phyloP scores from a whole-genome alignment of 371 early-diverging fungal genomes.

The Phascolomyces articulosus region DNA sequence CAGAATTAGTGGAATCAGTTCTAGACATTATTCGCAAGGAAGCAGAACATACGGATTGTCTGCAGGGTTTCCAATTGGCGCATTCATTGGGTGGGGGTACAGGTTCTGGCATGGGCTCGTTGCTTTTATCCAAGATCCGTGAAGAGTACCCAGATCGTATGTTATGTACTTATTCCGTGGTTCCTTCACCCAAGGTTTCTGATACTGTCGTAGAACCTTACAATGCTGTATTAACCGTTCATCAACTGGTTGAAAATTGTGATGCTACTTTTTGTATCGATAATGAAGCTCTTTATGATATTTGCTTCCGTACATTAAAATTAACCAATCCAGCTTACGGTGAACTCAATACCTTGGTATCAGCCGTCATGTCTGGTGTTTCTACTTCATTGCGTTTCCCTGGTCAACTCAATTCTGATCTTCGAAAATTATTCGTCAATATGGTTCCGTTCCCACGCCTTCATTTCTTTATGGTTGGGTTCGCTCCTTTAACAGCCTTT shows the following conservation, averaged over 20 bases:
- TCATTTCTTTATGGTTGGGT: conserved; percentile 99
- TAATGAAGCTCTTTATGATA: conserved; percentile 97
- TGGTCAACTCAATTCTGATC: conserved; percentile 97
- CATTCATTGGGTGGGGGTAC: conserved; percentile 94
- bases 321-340: conserved; percentile 79
- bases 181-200: conserved; percentile 94
- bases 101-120: conserved; percentile 89
- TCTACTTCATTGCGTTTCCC: conserved; percentile 99
- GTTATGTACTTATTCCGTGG: conserved; percentile 94
- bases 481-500: conserved; percentile 94
- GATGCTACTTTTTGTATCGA: conserved; percentile 99
- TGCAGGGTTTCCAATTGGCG: conserved; percentile 90
- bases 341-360: conserved; percentile 83
- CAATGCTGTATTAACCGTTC: conserved; percentile 88
- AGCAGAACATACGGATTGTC: conserved; percentile 84
- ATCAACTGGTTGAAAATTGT: conserved; percentile 90
- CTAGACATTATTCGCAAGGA: conserved; percentile 88
- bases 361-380: conserved; percentile 92
- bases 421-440: conserved; percentile 98
- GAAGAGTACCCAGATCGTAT: conserved; percentile 95
- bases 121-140: conserved; percentile 86
- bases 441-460: conserved; percentile 99
- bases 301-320: conserved; percentile 87
- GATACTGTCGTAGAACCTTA: conserved; percentile 96
- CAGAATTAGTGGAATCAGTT: conserved; percentile 85